Base-by-base conservation (phyloP, 2,329 filamentous ascomycete genomes). In the Botryotinia narcissicola region DNA sequence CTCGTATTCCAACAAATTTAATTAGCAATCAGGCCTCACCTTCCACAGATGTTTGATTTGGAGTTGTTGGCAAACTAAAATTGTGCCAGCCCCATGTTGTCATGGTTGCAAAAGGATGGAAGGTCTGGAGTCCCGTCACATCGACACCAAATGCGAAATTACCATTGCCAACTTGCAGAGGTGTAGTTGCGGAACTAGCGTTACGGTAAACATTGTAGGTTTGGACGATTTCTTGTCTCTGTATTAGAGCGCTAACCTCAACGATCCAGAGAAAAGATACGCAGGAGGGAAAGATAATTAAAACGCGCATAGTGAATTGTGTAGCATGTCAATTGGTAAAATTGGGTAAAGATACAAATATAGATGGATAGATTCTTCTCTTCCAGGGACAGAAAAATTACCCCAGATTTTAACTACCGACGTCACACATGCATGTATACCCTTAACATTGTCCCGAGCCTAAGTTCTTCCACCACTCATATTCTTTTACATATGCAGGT, bases 51-150 rank as follows among this genome's bases (percentile, higher is more conserved):
- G 81, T 83, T 70, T 85, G 76, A 40, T 73, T 74, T 1, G 69
- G 48, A 46, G 73, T 82, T 4, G 78, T 81, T 4, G 85, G 85
- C 22, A 86, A 76, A 1, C 82, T 83, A 10, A 81, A 82, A 62
- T 85, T 85, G 75, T 85, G 83, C 84, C 84, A 86, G 3, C 82
- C 82, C 84, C 84, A 85, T 4, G 82, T 82, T 12, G 83, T 84
- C 12, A 85, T 78, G 1, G 79, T 85, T 37, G 81, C 82, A 73
- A 83, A 84, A 2, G 83, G 82, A 8, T 82, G 70, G 60, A 85
- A 84, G 10, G 83, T 85, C 73, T 85, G 84, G 6, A 86, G 77
- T 1, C 84, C 84, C 0, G 84, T 85, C 42, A 85, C 78, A 75
- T 86, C 84, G 18, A 80, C 81, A 12, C 84, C 84, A 72, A 86